phyloP scores from a whole-genome alignment of 345 rosid genomes.

The Brassica juncea region DNA sequence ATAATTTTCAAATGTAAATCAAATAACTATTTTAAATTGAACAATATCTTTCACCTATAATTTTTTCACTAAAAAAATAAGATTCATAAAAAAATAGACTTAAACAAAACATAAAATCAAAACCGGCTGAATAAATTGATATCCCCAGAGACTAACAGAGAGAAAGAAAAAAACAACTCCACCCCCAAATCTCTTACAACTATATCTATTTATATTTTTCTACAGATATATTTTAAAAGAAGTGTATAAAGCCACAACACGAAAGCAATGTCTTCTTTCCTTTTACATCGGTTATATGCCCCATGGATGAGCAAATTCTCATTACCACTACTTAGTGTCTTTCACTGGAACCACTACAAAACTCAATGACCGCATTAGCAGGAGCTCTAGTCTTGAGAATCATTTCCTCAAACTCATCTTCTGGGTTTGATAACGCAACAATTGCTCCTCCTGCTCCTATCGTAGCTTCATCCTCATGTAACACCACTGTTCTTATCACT shows the following conservation, averaged over 20 bases:
- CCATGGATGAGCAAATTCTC: not conserved
- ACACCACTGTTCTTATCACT: slow-evolving; percentile 81
- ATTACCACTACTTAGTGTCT: not conserved
- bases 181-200: not conserved
- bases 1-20: not conserved
- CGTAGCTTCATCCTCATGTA: slow-evolving; percentile 84
- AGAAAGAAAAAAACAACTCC: not conserved
- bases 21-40: not conserved
- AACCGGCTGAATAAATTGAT: not conserved
- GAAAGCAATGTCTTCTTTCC: not conserved
- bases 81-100: not conserved
- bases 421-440: slow-evolving; percentile 76
- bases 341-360: slow-evolving; percentile 25
- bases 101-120: not conserved
- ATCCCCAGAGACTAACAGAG: not conserved
- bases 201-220: not conserved
- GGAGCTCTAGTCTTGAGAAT: slow-evolving; percentile 77
- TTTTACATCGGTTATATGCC: not conserved
- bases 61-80: not conserved
- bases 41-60: not conserved
- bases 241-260: not conserved
- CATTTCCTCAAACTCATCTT: slow-evolving; percentile 94
- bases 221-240: not conserved
- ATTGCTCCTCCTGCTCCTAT: slow-evolving; percentile 96
- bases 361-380: slow-evolving; percentile 68